These are phyloP conservation scores for Microsporum audouinii DNA, from an alignment of 2,329 filamentous ascomycete genomes.

Conservation along the genomic window DNA sequence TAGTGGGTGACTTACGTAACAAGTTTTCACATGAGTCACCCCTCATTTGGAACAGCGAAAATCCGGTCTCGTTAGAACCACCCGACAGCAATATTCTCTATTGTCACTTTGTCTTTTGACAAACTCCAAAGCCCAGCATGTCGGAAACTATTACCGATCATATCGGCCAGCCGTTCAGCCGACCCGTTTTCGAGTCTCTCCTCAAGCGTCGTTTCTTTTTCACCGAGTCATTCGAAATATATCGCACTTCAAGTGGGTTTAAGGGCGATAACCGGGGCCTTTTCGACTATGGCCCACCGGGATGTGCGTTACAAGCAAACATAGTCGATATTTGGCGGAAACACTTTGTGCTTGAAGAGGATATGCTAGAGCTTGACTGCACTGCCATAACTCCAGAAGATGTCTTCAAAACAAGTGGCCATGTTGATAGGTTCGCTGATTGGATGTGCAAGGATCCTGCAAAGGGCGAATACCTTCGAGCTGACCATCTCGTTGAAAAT, in stretches of 20 bases:
- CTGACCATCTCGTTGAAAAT: conserved; percentile 93
- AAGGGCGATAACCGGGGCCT: conserved; percentile 61
- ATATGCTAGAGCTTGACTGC: conserved; percentile 92
- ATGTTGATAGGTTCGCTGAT: conserved; percentile 96
- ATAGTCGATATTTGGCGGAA: conserved; percentile 84
- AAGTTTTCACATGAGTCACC: too few species aligned
- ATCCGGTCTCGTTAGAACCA: too few species aligned
- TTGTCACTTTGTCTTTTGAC: too few species aligned
- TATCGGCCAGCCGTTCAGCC: too few species aligned
- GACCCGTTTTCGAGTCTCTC: too few species aligned
- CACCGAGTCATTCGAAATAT: conserved; percentile 69
- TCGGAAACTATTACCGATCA: too few species aligned
- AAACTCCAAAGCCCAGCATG: too few species aligned
- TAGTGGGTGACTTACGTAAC: too few species aligned
- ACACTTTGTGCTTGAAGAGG: conserved; percentile 84
- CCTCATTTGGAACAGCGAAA: too few species aligned
- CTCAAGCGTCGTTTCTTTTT: too few species aligned
- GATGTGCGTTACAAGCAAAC: conserved; percentile 75
- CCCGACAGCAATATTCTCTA: too few species aligned
- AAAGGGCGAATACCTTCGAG: conserved; percentile 90
- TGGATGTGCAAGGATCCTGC: conserved; percentile 99
- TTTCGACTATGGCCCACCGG: conserved; percentile 87
- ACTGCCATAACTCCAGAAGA: conserved; percentile 87
- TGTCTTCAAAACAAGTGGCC: conserved; percentile 87
- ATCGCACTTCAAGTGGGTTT: conserved; percentile 39